Base-by-base conservation (phyloP, 2,329 filamentous ascomycete species). In the Ilyonectria robusta region DNA sequence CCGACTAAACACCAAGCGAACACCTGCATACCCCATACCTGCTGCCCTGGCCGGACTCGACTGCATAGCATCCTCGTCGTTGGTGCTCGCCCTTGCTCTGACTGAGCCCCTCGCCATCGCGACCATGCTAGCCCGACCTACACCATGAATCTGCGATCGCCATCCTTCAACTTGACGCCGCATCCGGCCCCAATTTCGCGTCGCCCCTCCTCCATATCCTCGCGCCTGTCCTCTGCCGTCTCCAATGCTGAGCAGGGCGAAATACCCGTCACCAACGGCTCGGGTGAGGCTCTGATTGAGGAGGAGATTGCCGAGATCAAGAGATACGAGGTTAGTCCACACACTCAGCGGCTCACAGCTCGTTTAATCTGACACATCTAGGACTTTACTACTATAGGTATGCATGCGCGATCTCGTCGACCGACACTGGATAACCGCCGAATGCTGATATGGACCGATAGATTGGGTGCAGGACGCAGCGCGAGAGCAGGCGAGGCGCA, bases 391-490 rank as follows among this genome's bases (percentile, higher is more conserved):
- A 99, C 96, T 1, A 96, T 96, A 88, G 90, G 90, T 92, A 85
- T 75, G 79, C 65, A 61, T 40, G 40, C 62, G 54, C 50, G 6
- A 31, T 47, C 73, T 68, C 66, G 59, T 53, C 65, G 68, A 55
- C 46, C 53, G 54, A 47, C 37, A 31, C 37, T 21, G 55, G 57
- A 31, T n/a, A 33, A 21, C 47, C 57, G 56, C 19, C 37, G 51
- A 64, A 48, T 84, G 86, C 76, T 77, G 66, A 78, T 60, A 31
- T 44, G 23, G 26, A 37, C 29, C 19, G 57, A 29, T 15, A 89
- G 96, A 99, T 82, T 99, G 96, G 96, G 95, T 99, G 0, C 95
- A 99, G 80, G 96, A 99, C 87, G 95, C 95, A 11, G 92, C 94
- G 37, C 92, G 95, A 70, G 96, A 98, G 80, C 94, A 97, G 79